phyloP scores from a whole-genome alignment of 2,329 filamentous ascomycete species.

The Plenodomus biglobosus region DNA sequence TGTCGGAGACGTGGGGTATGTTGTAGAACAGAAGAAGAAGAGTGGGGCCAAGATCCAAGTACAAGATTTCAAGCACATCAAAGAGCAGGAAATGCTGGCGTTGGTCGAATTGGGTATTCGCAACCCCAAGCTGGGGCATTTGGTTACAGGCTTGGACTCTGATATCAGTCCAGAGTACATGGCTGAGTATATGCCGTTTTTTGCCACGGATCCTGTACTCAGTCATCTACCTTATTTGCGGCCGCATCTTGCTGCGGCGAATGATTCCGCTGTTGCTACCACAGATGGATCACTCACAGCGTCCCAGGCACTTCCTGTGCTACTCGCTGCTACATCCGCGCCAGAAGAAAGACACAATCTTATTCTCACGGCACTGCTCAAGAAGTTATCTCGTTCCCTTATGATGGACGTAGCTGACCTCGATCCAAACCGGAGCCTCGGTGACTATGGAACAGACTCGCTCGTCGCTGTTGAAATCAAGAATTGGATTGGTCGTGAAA shows the following conservation, averaged over 20 bases:
- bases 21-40: conserved; percentile 10
- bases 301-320: conserved; percentile 2
- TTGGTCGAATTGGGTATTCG: conserved; percentile 11
- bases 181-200: conserved; percentile 6
- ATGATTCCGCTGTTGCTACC: not conserved
- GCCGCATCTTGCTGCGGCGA: conserved; percentile 5
- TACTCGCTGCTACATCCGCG: conserved; percentile 4
- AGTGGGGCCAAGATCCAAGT: conserved; percentile 5
- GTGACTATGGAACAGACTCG: conserved; percentile 25
- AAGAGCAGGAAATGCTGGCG: conserved; percentile 11
- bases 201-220: conserved; percentile 7
- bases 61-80: conserved; percentile 11
- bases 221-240: conserved; percentile 10
- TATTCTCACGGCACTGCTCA: conserved; percentile 12
- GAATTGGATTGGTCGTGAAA: conserved; percentile 23
- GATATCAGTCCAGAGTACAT: too few species aligned
- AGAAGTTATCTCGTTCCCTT: conserved; percentile 14
- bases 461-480: conserved; percentile 30
- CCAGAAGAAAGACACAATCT: not conserved
- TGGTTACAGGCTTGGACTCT: conserved; percentile 11
- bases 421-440: conserved; percentile 10
- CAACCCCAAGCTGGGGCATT: conserved; percentile 5
- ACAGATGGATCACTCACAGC: not conserved
- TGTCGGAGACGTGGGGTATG: conserved; percentile 15
- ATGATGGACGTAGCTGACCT: conserved; percentile 19